Evolutionary conservation across 2,329 filamentous ascomycete species (phyloP).

Genomic region (Malbranchea zuffiana): DNA sequence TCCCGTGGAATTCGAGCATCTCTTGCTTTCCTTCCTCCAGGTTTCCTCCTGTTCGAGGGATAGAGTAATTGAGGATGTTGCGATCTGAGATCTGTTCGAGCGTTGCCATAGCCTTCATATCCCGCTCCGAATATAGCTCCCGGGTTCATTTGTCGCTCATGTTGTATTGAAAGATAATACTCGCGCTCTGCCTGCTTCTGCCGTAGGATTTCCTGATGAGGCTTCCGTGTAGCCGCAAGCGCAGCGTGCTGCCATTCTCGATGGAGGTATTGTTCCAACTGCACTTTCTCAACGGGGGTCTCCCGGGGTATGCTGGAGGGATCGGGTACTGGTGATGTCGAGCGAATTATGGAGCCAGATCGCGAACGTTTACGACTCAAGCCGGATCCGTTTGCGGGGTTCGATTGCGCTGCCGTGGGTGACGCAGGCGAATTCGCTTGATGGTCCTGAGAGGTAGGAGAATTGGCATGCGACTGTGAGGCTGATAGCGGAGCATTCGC

Average conservation of each 20-base stretch:
- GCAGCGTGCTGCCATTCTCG: constrained; percentile 52
- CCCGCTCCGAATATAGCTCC: constrained; percentile 56
- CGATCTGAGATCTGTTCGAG: constrained; percentile 60
- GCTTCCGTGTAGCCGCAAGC: constrained; percentile 41
- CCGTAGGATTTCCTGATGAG: constrained; percentile 47
- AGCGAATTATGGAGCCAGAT: constrained; percentile 45
- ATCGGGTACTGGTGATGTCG: constrained; percentile 24
- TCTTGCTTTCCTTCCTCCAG: constrained; percentile 64
- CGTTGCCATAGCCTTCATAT: constrained; percentile 83
- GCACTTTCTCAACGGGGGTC: constrained; percentile 38
- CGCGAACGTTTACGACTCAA: constrained; percentile 49
- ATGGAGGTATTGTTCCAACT: constrained; percentile 54
- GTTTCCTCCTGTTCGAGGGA: constrained; percentile 62
- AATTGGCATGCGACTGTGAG: constrained; percentile 22
- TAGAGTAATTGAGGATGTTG: constrained; percentile 64
- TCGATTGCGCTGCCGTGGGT: constrained; percentile 19
- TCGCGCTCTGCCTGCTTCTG: constrained; percentile 57
- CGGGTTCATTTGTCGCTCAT: constrained; percentile 47
- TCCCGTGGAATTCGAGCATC: constrained; percentile 64
- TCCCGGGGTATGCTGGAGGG: constrained; percentile 28
- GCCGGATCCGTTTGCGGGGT: constrained; percentile 38
- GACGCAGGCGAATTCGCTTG: constrained; percentile 25
- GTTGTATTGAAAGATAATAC: constrained; percentile 57
- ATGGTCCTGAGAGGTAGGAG: constrained; percentile 34
- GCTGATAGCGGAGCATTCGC: constrained; percentile 39